Evolutionary conservation across 1,139 yeast species (phyloP), one percentile per base, ranked within the genome.

Genomic region (Kurtzmaniella quercitrusa): DNA sequence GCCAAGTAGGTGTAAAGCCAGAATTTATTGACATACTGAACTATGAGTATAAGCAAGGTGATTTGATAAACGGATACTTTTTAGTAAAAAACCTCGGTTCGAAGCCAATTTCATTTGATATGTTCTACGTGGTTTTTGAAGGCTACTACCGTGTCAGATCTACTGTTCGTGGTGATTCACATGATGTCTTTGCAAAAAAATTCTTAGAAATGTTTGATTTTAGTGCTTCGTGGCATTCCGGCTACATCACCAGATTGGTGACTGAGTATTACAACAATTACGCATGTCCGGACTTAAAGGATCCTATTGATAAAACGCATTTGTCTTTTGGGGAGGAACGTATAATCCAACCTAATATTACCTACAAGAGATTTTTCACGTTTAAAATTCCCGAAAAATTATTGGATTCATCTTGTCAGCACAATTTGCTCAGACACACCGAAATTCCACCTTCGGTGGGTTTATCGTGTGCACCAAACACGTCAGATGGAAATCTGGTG

Each of bases 141-240:
- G 76, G 76, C 1, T 57, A 54, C 30, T 53, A 61, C 33, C 48
- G 50, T 44, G 50, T 62, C 30, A 38, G 50, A 12, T n/a, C 35
- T 9, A 42, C 28, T 47, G 9, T 28, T 6, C 15, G n/a, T 12
- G 37, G 37, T 19, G 26, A 19, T 11, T 5, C 32, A 43, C 30
- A 46, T 41, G n/a, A 61, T 57, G 16, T 47, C 53, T 4, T 47
- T 16, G 41, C 54, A 32, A 55, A 53, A 35, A 63, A 59, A 42
- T 65, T 65, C 43, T 53, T 71, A 47, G 72, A 71, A 46, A 71
- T 71, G 76, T 68, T 65, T 50, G 77, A 71, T 49, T 69, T 70
- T 44, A 56, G 60, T 36, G 76, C 73, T 2, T 63, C 71, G 33
- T 70, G 65, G 63, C 63, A 64, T 46, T 56, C 54, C 30, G 65